A percentile compares a stretch with the other conserved stretches of the same genome.
These are phyloP conservation scores for Usnea hakonensis DNA, from an alignment of 495 filamentous ascomycete species.

Conservation along the genomic window DNA sequence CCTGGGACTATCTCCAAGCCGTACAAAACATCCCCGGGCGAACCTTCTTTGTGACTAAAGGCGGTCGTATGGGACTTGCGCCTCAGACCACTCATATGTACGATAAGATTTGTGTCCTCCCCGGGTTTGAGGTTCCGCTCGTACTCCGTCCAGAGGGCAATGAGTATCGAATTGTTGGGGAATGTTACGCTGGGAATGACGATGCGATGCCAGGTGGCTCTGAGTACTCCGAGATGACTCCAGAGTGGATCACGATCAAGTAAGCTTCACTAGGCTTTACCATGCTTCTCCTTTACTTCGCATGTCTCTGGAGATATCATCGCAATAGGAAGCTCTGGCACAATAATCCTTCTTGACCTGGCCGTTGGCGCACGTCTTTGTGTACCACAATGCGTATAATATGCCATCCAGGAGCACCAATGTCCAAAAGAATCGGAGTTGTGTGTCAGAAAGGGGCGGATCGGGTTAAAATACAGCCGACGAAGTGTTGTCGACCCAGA, in stretches of 20 bases:
- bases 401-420: too few relatives aligned
- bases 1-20: neutral
- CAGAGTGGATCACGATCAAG: neutral
- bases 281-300: neutral
- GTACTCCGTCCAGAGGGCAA: neutral
- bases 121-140: neutral
- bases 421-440: too few relatives aligned
- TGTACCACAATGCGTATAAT: too few relatives aligned
- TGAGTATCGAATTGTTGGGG: neutral
- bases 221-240: neutral
- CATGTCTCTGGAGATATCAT: too few relatives aligned
- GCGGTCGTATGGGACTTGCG: neutral
- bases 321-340: too few relatives aligned
- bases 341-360: too few relatives aligned
- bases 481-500: too few relatives aligned
- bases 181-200: constrained; percentile 1
- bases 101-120: neutral
- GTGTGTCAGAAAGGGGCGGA: too few relatives aligned
- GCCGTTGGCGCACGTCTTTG: too few relatives aligned
- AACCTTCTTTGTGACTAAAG: neutral
- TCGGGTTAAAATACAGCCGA: neutral
- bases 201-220: neutral
- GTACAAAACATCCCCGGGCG: neutral
- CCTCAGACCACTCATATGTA: neutral
- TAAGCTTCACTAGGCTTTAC: neutral